These are phyloP conservation scores for Tricholoma hemisulphureum DNA, from an alignment of 768 basidiomycete species.

Conservation along the genomic window DNA sequence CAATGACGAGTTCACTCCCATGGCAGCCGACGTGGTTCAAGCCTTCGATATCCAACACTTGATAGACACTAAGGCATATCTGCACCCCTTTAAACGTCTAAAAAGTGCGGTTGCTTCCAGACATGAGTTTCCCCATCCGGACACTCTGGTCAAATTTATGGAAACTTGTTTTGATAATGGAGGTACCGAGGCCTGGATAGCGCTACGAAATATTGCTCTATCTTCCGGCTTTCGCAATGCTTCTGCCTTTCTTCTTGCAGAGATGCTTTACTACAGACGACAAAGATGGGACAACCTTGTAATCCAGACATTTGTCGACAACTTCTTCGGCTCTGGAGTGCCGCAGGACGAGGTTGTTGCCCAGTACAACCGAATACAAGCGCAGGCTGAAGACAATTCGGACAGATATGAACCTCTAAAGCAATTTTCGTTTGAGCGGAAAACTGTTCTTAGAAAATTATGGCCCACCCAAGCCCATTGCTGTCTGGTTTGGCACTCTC, in stretches of 20 bases:
- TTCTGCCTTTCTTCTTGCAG: slow-evolving; percentile 36
- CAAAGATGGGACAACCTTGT: slow-evolving; percentile 28
- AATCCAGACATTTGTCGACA: slow-evolving; percentile 45
- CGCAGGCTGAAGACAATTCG: slow-evolving; percentile 4
- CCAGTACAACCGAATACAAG: slow-evolving; percentile 12
- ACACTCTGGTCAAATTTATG: slow-evolving; percentile 34
- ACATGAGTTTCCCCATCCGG: slow-evolving; percentile 22
- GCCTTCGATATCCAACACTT: background rate
- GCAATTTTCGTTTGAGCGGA: slow-evolving; percentile 9
- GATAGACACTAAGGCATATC: too few species aligned
- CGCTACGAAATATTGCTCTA: slow-evolving; percentile 33
- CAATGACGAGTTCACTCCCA: background rate
- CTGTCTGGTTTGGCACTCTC: slow-evolving; percentile 41
- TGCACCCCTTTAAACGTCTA: slow-evolving; percentile 5
- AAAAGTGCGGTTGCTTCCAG: slow-evolving; percentile 15
- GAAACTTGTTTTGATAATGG: slow-evolving; percentile 33
- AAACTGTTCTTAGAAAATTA: slow-evolving; percentile 24
- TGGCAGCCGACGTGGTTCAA: background rate
- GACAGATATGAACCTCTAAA: slow-evolving; percentile 5
- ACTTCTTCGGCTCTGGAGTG: slow-evolving; percentile 55
- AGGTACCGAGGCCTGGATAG: slow-evolving; percentile 30
- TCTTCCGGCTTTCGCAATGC: slow-evolving; percentile 18
- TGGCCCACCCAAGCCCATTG: slow-evolving; percentile 35
- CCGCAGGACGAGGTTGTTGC: slow-evolving; percentile 38
- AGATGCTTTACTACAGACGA: slow-evolving; percentile 43